Conservation (phyloP, 1,284 basidiomycete species). For the Cutaneotrichosporon sp. region DNA sequence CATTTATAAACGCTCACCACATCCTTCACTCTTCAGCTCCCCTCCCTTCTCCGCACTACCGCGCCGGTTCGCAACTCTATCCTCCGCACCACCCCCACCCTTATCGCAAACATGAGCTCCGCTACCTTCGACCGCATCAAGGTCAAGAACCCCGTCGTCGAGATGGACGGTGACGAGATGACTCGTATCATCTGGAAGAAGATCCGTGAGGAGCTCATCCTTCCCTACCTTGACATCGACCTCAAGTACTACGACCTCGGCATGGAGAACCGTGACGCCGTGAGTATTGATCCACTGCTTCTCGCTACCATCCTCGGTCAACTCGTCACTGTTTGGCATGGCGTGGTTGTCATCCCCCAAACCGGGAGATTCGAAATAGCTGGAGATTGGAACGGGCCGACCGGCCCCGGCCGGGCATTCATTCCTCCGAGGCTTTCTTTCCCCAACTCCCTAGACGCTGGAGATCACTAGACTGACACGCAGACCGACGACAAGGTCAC, state of each 20-base stretch:
- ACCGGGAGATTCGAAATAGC: constrained; percentile 12
- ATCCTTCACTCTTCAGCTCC: constrained; percentile 8
- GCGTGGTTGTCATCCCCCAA: not conserved
- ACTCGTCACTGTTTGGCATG: not conserved
- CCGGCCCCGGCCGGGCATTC: constrained; percentile 10
- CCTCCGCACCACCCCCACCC: constrained; percentile 16
- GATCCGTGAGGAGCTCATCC: constrained; percentile 94
- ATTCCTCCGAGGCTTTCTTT: constrained; percentile 25
- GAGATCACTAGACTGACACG: constrained; percentile 5
- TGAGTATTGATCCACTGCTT: constrained; percentile 51
- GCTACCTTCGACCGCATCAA: constrained; percentile 58
- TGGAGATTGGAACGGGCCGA: constrained; percentile 8
- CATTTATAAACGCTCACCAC: constrained; percentile 18
- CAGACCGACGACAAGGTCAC: constrained; percentile 94
- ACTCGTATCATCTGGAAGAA: constrained; percentile 98
- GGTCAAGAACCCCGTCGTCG: constrained; percentile 88
- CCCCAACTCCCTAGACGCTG: not conserved
- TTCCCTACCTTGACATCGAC: constrained; percentile 91
- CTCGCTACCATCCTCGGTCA: no score
- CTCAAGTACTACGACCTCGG: constrained; percentile 99
- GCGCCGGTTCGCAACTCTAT: constrained; percentile 12
- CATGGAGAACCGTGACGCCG: constrained; percentile 84
- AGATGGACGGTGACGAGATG: constrained; percentile 97
- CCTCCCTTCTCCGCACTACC: constrained; percentile 14
- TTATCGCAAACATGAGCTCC: constrained; percentile 22